Percentiles rank a stretch among this genome's conserved stretches.
Evolutionary conservation across 495 filamentous ascomycete species (phyloP).

Genomic region (Hypomontagnella submonticulosa): DNA sequence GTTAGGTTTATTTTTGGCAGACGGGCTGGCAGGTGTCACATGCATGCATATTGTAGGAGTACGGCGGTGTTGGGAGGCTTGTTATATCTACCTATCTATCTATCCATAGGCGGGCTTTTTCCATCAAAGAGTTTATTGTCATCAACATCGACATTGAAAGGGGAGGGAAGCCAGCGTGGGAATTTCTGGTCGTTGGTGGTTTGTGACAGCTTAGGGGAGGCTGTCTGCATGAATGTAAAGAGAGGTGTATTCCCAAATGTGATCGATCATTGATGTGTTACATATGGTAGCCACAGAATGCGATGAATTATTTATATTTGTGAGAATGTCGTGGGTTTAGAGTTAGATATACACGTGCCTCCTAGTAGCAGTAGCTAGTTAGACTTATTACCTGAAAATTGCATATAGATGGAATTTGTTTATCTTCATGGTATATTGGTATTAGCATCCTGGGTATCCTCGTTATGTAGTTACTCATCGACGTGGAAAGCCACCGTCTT

Average conservation of each 20-base stretch:
- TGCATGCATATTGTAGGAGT: slow-evolving; percentile 17
- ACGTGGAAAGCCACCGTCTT: neutral
- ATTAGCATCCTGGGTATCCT: too few relatives aligned
- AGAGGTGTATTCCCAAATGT: neutral
- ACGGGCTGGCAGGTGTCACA: slow-evolving; percentile 9
- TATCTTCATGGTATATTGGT: too few relatives aligned
- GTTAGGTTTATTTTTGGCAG: neutral
- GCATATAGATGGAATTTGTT: too few relatives aligned
- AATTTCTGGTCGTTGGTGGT: neutral
- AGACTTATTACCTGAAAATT: too few relatives aligned
- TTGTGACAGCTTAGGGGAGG: neutral
- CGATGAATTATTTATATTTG: slow-evolving; percentile 28
- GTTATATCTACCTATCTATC: neutral
- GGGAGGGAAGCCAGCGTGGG: too few relatives aligned
- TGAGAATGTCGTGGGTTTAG: neutral
- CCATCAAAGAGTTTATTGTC: neutral
- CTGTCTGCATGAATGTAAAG: neutral
- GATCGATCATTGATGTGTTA: slow-evolving; percentile 10
- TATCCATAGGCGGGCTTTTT: neutral
- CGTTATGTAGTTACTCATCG: too few relatives aligned
- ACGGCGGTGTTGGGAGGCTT: slow-evolving; percentile 15
- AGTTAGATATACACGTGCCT: neutral
- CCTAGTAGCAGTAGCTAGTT: neutral
- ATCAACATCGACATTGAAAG: neutral
- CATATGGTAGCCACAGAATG: slow-evolving; percentile 16